These are phyloP conservation scores for Vigna nakashimae DNA, from an alignment of 306 rosid genomes.

Conservation along the genomic window DNA sequence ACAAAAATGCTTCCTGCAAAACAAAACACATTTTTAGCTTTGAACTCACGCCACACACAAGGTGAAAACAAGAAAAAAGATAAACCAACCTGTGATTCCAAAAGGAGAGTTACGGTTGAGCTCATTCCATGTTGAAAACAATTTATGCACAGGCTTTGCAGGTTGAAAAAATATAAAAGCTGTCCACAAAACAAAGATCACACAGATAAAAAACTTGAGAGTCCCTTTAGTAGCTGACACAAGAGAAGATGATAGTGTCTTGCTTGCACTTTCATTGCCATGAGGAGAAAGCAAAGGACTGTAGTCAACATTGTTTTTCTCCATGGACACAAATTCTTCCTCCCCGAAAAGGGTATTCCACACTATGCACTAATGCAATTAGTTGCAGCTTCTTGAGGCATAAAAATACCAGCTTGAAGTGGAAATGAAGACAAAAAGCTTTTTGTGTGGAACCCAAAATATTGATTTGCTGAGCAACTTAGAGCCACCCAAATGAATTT, in stretches of 20 bases:
- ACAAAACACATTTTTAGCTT: constrained; percentile 21
- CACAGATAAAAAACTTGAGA: constrained; percentile 61
- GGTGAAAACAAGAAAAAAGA: background rate
- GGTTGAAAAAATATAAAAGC: constrained; percentile 63
- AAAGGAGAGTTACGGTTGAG: constrained; percentile 50
- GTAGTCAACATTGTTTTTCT: constrained; percentile 45
- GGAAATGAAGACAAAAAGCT: constrained; percentile 20
- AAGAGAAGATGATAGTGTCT: constrained; percentile 27
- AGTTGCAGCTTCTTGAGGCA: background rate
- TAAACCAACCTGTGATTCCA: constrained; percentile 66
- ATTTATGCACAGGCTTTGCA: constrained; percentile 35
- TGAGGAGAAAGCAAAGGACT: constrained; percentile 58
- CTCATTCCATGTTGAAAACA: constrained; percentile 38
- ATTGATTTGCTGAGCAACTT: background rate
- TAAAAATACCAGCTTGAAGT: constrained; percentile 23
- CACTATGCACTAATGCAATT: background rate
- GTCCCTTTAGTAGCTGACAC: constrained; percentile 56
- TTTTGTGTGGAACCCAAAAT: constrained; percentile 52
- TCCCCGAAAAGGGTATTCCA: background rate
- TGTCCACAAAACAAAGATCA: constrained; percentile 64
- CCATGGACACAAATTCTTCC: constrained; percentile 53
- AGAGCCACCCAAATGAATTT: constrained; percentile 44
- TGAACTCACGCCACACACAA: constrained; percentile 28
- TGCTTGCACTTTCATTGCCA: constrained; percentile 45
- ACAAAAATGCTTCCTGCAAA: constrained; percentile 73